These are phyloP conservation scores for Trichophaea hybrida DNA, from an alignment of 2,329 filamentous ascomycete genomes.

Conservation along the genomic window DNA sequence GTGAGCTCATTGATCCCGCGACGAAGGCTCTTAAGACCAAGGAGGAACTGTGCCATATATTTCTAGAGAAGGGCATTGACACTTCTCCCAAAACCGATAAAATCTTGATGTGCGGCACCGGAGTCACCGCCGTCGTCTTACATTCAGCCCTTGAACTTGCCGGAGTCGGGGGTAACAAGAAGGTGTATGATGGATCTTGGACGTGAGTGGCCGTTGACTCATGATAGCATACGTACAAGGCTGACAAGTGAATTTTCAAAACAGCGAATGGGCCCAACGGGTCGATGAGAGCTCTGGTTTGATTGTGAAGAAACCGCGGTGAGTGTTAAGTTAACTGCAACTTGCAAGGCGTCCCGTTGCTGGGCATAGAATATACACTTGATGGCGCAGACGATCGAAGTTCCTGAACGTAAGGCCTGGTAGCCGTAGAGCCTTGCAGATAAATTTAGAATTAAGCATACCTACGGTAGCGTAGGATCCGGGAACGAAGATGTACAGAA, in stretches of 20 bases:
- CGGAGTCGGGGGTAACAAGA: slow-evolving; percentile 52
- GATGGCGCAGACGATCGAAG: too few species aligned
- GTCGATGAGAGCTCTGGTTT: slow-evolving; percentile 35
- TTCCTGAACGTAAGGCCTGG: too few species aligned
- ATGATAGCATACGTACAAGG: background rate
- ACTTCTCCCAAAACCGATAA: slow-evolving; percentile 53
- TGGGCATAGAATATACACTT: slow-evolving; percentile 3
- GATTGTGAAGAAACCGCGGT: slow-evolving; percentile 31
- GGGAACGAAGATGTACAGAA: too few species aligned
- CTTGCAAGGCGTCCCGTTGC: too few species aligned
- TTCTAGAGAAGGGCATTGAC: slow-evolving; percentile 67
- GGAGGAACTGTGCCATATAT: slow-evolving; percentile 58
- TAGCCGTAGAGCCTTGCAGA: too few species aligned
- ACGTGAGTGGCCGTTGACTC: slow-evolving; percentile 50
- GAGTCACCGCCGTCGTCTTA: slow-evolving; percentile 81
- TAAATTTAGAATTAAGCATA: too few species aligned
- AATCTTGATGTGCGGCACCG: slow-evolving; percentile 79
- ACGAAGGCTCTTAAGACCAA: slow-evolving; percentile 66
- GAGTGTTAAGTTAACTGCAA: background rate
- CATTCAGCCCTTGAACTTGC: slow-evolving; percentile 75
- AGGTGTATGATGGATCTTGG: slow-evolving; percentile 93
- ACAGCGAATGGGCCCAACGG: slow-evolving; percentile 38
- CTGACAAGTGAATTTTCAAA: background rate
- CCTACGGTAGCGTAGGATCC: too few species aligned
- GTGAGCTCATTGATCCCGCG: slow-evolving; percentile 62